Percentiles rank a stretch among this genome's conserved stretches.
Conservation (phyloP, 176 grass and related monocot species). For the Tillandsia leiboldiana region DNA sequence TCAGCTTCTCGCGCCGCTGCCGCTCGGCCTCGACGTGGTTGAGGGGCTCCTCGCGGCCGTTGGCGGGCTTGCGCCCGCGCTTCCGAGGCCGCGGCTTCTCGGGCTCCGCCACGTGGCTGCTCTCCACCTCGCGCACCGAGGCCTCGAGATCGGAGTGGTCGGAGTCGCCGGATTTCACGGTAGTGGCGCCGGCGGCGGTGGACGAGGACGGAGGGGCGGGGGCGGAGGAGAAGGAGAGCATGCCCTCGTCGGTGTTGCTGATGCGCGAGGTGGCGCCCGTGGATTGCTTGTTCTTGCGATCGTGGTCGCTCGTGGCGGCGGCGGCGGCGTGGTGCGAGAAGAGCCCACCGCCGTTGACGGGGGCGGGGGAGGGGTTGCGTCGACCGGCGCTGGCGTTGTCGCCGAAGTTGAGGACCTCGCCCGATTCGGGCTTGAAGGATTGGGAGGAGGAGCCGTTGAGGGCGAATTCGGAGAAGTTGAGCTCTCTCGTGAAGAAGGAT, state of each 20-base stretch:
- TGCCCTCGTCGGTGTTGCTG: slow-evolving; percentile 79
- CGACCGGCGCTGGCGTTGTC: slow-evolving; percentile 31
- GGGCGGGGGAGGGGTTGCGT: slow-evolving; percentile 49
- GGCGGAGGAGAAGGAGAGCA: slow-evolving; percentile 86
- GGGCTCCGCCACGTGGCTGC: slow-evolving; percentile 58
- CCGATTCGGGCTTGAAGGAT: slow-evolving; percentile 71
- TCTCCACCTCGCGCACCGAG: slow-evolving; percentile 81
- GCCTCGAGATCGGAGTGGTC: slow-evolving; percentile 90
- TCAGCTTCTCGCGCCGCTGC: slow-evolving; percentile 93
- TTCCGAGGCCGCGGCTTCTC: slow-evolving; percentile 82
- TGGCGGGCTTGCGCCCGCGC: slow-evolving; percentile 90
- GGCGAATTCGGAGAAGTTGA: slow-evolving; percentile 71
- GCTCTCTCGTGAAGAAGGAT: slow-evolving; percentile 55
- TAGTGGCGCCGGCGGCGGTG: slow-evolving; percentile 23
- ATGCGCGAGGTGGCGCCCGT: slow-evolving; percentile 73
- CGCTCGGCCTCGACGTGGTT: slow-evolving; percentile 96
- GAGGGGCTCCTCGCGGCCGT: slow-evolving; percentile 87
- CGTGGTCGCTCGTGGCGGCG: slow-evolving; percentile 28
- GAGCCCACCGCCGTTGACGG: slow-evolving; percentile 37
- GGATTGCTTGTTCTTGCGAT: slow-evolving; percentile 51
- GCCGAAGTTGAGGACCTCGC: slow-evolving; percentile 71
- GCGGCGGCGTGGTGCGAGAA: slow-evolving; percentile 54
- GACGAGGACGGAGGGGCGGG: slow-evolving; percentile 37
- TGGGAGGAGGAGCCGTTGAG: slow-evolving; percentile 36
- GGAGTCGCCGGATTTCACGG: slow-evolving; percentile 52